phyloP scores from a whole-genome alignment of 768 basidiomycete genomes.

The Cystofilobasidium capitatum region DNA sequence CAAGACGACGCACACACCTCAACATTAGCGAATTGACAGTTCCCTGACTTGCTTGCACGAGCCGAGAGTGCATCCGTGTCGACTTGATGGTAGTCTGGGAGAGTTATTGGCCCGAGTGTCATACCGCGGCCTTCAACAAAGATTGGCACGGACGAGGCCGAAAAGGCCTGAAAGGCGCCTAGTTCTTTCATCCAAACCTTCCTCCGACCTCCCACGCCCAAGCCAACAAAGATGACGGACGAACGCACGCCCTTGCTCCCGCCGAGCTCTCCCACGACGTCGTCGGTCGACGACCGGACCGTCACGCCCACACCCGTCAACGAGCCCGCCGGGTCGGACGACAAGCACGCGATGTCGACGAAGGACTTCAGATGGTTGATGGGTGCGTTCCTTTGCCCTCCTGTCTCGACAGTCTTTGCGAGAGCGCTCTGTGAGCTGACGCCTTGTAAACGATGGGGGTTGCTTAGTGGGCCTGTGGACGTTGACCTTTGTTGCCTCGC shows the following conservation, averaged over 20 bases:
- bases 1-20: too few species aligned
- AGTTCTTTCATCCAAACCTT: too few species aligned
- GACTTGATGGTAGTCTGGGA: too few species aligned
- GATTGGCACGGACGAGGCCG: too few species aligned
- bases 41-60: too few species aligned
- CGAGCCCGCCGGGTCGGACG: neutral
- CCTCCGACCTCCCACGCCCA: too few species aligned
- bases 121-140: too few species aligned
- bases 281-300: neutral
- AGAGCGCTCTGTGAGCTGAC: neutral
- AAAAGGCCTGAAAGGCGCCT: too few species aligned
- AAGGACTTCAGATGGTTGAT: conserved; percentile 22
- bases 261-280: neutral
- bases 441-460: neutral
- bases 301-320: neutral
- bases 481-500: conserved; percentile 20
- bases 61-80: too few species aligned
- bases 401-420: neutral
- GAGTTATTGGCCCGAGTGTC: too few species aligned
- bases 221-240: too few species aligned
- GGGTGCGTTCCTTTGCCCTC: neutral
- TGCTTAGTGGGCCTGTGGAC: conserved; percentile 23
- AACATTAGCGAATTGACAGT: too few species aligned
- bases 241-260: conserved; percentile 10
- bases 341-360: conserved; percentile 8